Base-by-base conservation (phyloP, 2,329 filamentous ascomycete genomes). In the Cercospora sp. region DNA sequence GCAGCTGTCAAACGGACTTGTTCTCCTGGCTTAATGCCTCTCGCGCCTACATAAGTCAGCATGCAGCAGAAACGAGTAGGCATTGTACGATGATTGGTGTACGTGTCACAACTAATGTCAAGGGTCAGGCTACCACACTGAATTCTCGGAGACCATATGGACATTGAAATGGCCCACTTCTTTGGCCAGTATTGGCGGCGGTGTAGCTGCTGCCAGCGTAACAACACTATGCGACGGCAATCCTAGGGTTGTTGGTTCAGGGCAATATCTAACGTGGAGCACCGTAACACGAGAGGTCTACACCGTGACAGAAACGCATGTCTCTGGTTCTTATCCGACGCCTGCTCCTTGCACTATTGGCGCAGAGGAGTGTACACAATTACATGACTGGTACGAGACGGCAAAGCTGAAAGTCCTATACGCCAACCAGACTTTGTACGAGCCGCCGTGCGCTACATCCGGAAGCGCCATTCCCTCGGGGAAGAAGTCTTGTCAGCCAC, bases 221-320 rank as follows among this genome's bases (percentile, higher is more conserved):
- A 69, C 65, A 3, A 73, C 69, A 4, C 68, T 74, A 5, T 74
- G 73, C 48, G 73, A 74, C 68, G 73, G 73, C 10, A 65, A 72
- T 39, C 69, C 72, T 3, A 57, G 73, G 16, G 71, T 67, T 3
- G 66, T 72, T n/a, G 70, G 70, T n/a, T 55, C 62, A 8, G 66
- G 57, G 8, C 67, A 23, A 33, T 66, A 63, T 58, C 9, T 55
- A 10, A 42, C 58, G 16, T 45, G 36, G 28, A 63, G 51, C 23
- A 60, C 53, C 33, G 16, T 30, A 12, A 42, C 53, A 45, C 13
- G 65, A 61, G 62, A 58, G 26, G 12, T 67, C n/a, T 30, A 65
- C 53, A 67, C 63, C 12, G 60, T 66, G 9, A 70, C 67, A 16
- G 53, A 55, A 4, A 66, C 61, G 5, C 48, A 53, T 28, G 23